A percentile compares a stretch with the other conserved stretches of the same genome.
These are phyloP conservation scores for Micractinium conductrix DNA, from an alignment of 139 green algal genomes.

Conservation along the genomic window DNA sequence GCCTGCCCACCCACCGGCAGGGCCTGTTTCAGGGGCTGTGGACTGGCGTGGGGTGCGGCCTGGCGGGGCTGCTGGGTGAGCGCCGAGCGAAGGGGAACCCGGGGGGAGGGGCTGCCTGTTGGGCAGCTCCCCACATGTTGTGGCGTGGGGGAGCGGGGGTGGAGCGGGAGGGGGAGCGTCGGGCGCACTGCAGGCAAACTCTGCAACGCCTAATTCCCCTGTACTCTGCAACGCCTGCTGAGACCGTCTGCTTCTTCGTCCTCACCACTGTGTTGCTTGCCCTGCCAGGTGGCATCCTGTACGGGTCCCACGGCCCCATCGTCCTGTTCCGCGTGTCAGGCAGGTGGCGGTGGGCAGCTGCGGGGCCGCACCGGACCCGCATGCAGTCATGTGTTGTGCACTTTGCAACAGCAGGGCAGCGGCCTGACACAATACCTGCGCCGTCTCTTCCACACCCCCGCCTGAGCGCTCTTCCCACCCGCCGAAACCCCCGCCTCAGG, in stretches of 20 bases:
- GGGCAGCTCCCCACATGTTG: too few species aligned
- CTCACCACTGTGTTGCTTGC: background rate
- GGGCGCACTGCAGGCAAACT: background rate
- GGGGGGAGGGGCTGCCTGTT: too few species aligned
- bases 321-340: slow-evolving; percentile 8
- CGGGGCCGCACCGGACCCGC: too few species aligned
- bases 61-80: slow-evolving; percentile 31
- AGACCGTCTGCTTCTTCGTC: too few species aligned
- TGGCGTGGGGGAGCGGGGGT: too few species aligned
- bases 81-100: too few species aligned
- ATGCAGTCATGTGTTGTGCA: too few species aligned
- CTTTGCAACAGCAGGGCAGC: too few species aligned
- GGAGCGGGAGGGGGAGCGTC: too few species aligned
- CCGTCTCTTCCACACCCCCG: background rate
- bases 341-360: background rate
- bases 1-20: background rate
- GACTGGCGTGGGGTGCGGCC: slow-evolving; percentile 31
- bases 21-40: slow-evolving; percentile 41
- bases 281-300: slow-evolving; percentile 20
- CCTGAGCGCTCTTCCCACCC: too few species aligned
- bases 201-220: background rate
- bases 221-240: too few species aligned
- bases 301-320: background rate
- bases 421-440: too few species aligned
- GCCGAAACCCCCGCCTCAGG: background rate